phyloP scores from a whole-genome alignment of 1,139 yeast genomes.

The Petasospora fabianii region DNA sequence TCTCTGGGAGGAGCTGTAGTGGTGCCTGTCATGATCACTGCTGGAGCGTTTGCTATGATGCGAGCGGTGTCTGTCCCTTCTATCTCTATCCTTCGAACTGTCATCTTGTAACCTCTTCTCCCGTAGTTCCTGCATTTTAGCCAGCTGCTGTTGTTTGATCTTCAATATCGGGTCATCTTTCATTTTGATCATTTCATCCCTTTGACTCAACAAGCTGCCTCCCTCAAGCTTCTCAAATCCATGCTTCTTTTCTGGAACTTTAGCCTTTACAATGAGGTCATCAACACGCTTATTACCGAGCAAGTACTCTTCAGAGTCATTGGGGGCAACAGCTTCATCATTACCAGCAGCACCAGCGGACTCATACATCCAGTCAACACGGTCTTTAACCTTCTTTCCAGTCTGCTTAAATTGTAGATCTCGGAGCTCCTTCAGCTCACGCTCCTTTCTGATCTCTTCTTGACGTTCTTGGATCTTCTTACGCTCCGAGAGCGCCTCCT shows the following conservation, averaged over 20 bases:
- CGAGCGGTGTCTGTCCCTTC: neutral
- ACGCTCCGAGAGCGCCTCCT: constrained; percentile 69
- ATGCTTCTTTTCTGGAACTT: constrained; percentile 13
- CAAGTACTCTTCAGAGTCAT: constrained; percentile 43
- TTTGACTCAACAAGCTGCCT: constrained; percentile 14
- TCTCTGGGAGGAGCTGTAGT: neutral
- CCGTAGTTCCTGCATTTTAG: constrained; percentile 22
- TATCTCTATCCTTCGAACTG: neutral
- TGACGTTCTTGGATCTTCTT: constrained; percentile 62
- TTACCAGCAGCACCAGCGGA: constrained; percentile 32
- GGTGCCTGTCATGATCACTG: too few relatives aligned
- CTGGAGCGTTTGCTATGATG: neutral
- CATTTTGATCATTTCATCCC: constrained; percentile 27
- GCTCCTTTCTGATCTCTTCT: constrained; percentile 60
- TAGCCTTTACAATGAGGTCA: constrained; percentile 27
- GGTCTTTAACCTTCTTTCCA: constrained; percentile 45
- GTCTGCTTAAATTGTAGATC: constrained; percentile 45
- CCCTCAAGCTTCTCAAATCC: constrained; percentile 22
- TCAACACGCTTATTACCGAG: constrained; percentile 49
- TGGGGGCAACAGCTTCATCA: constrained; percentile 19
- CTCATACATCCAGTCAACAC: constrained; percentile 86
- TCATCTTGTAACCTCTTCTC: constrained; percentile 1
- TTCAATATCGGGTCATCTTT: constrained; percentile 56
- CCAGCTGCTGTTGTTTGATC: constrained; percentile 42
- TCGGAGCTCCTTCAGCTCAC: constrained; percentile 57